These are phyloP conservation scores for Bremia lactucae DNA, from an alignment of 352 stramenopile genomes.

Conservation along the genomic window DNA sequence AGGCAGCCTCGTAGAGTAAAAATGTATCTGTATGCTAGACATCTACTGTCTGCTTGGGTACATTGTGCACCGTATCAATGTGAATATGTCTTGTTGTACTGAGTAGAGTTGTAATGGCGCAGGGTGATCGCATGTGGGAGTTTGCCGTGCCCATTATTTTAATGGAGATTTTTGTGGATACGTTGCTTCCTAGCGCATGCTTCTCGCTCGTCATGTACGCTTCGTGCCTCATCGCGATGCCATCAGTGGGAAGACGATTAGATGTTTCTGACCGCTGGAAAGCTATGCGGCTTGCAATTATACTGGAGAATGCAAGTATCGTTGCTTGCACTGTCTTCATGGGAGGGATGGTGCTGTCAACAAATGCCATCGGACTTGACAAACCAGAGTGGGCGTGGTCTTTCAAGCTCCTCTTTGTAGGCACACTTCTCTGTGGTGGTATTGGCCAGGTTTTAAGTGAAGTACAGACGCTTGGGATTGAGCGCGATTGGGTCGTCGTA, in stretches of 20 bases:
- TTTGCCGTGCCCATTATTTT: conserved; percentile 76
- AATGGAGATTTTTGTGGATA: conserved; percentile 82
- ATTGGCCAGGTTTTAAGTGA: conserved; percentile 76
- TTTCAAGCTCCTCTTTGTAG: conserved; percentile 37
- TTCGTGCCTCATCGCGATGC: conserved; percentile 55
- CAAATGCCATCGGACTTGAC: conserved; percentile 40
- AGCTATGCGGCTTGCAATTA: conserved; percentile 52
- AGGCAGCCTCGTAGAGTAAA: conserved; percentile 26
- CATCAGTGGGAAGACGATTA: conserved; percentile 48
- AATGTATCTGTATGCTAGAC: conserved; percentile 62
- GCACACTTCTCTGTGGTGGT: conserved; percentile 50
- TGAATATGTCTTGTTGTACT: background rate
- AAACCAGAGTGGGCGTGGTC: conserved; percentile 43
- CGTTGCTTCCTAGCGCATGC: conserved; percentile 55
- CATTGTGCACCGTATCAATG: background rate
- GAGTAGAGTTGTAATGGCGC: background rate
- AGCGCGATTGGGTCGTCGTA: conserved; percentile 83
- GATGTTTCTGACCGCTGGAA: conserved; percentile 56
- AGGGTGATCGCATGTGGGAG: conserved; percentile 78
- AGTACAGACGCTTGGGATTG: conserved; percentile 63
- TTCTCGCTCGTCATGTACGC: conserved; percentile 73
- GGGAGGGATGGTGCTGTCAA: conserved; percentile 44
- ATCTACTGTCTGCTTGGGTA: conserved; percentile 76
- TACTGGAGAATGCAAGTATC: conserved; percentile 69
- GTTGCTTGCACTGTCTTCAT: conserved; percentile 47